phyloP scores from a whole-genome alignment of 768 basidiomycete species.

The Lentinula aciculospora region DNA sequence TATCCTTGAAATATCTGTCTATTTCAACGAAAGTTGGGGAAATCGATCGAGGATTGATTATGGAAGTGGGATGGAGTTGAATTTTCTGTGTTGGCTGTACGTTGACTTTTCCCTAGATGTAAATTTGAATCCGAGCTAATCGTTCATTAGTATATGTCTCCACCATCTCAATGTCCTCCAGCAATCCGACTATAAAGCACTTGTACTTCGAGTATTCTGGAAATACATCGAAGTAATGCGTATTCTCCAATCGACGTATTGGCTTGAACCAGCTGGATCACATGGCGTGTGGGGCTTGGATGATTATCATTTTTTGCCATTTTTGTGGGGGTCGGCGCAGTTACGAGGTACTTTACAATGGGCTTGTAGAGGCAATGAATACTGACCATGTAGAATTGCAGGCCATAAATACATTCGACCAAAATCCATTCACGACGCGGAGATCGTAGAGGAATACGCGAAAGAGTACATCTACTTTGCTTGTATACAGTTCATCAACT shows the following conservation, averaged over 20 bases:
- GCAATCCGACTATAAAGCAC: constrained; percentile 60
- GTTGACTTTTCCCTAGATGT: constrained; percentile 22
- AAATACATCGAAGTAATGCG: constrained; percentile 82
- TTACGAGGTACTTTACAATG: constrained; percentile 44
- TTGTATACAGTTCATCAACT: constrained; percentile 94
- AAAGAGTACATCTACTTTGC: constrained; percentile 96
- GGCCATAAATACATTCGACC: constrained; percentile 89
- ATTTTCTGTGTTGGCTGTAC: constrained; percentile 95
- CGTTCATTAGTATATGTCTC: constrained; percentile 63
- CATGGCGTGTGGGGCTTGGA: constrained; percentile 98
- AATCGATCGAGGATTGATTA: constrained; percentile 92
- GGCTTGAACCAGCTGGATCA: constrained; percentile 98
- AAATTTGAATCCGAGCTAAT: not conserved
- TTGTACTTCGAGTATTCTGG: constrained; percentile 90
- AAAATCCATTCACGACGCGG: constrained; percentile 87
- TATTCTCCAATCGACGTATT: constrained; percentile 85
- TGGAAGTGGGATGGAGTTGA: constrained; percentile 99
- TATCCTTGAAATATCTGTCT: constrained; percentile 65
- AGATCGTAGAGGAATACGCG: constrained; percentile 88
- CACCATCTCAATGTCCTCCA: constrained; percentile 61
- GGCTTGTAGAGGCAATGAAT: too few relatives aligned
- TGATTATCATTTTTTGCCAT: constrained; percentile 95
- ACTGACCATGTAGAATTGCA: too few relatives aligned
- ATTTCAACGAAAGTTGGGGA: constrained; percentile 89
- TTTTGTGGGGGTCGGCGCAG: constrained; percentile 83